These are phyloP conservation scores for Capsicum chinense DNA, from an alignment of 257 asterid genomes.

Conservation along the genomic window DNA sequence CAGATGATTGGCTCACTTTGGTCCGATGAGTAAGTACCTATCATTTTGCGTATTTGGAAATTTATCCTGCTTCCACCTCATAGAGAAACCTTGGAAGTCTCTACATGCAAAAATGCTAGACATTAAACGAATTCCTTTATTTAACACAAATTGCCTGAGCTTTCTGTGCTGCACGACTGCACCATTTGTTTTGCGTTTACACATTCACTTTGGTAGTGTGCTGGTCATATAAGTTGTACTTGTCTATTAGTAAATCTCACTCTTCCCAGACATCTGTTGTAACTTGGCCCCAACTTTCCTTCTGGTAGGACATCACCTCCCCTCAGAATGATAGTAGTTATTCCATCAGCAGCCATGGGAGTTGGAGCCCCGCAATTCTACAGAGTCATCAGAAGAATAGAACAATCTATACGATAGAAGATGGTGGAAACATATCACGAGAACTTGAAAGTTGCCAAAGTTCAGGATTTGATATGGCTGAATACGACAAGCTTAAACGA, in stretches of 20 bases:
- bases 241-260: background rate
- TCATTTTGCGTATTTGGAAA: background rate
- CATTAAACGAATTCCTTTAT: background rate
- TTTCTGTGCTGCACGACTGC: background rate
- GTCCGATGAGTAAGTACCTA: background rate
- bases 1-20: slow-evolving; percentile 2
- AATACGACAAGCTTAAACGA: slow-evolving; percentile 44
- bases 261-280: background rate
- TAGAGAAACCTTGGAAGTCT: background rate
- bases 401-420: slow-evolving; percentile 28
- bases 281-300: slow-evolving; percentile 5
- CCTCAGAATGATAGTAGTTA: slow-evolving; percentile 53
- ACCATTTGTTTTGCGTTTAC: background rate
- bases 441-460: slow-evolving; percentile 31
- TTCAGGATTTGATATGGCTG: slow-evolving; percentile 63
- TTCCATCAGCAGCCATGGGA: slow-evolving; percentile 70
- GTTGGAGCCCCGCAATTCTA: slow-evolving; percentile 60
- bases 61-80: background rate
- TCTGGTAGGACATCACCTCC: background rate
- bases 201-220: background rate
- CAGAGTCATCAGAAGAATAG: slow-evolving; percentile 27
- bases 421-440: slow-evolving; percentile 24
- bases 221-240: background rate
- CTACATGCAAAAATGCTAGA: background rate
- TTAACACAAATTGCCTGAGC: background rate